Evolutionary conservation across 2,329 filamentous ascomycete species (phyloP), one percentile per base, ranked within the genome.

Genomic region (Rhynchosporium graminicola): DNA sequence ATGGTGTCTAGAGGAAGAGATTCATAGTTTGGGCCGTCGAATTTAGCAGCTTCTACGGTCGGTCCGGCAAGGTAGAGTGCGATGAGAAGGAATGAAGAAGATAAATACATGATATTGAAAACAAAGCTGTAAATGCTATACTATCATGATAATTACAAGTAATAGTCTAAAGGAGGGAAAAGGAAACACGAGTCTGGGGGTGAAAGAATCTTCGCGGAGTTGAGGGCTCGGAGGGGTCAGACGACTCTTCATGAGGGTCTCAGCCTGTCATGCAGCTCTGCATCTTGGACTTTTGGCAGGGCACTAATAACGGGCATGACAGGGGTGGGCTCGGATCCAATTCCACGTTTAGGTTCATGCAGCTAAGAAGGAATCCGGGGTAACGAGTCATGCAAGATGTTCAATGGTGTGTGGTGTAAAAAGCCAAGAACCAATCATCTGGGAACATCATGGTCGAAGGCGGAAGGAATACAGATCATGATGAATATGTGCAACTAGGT

Each of bases 1-100:
- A 76, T 60, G 0, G 77, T 72, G 33, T 71, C 55, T 12, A 62
- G 61, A 1, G 75, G 75, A 13, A 77, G 69, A 36, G 62, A 57
- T 13, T 70, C 57, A 55, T 68, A 71, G 56, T 71, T 64, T 9
- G 65, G 59, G 12, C 66, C 65, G 20, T 66, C 48, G 60, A 60
- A 64, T 31, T 61, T 51, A 20, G 42, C 20, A 29, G 47, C 59
- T 43, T 55, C 31, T 15, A 33, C 46, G 29, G 40, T 51, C 13
- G 46, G 47, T 45, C n/a, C 40, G n/a, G 57, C 31, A 45, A 56
- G 56, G 51, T 43, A 59, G 40, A 59, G 54, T n/a, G 36, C 51
- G 47, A 52, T 47, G 63, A 62, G 4, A 9, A 62, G 8, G 7
- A 31, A 48, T 29, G 47, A 20, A 47, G 31, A 52, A 40, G 33